Base-by-base conservation (phyloP, 345 rosid species). In the Brassica cretica region DNA sequence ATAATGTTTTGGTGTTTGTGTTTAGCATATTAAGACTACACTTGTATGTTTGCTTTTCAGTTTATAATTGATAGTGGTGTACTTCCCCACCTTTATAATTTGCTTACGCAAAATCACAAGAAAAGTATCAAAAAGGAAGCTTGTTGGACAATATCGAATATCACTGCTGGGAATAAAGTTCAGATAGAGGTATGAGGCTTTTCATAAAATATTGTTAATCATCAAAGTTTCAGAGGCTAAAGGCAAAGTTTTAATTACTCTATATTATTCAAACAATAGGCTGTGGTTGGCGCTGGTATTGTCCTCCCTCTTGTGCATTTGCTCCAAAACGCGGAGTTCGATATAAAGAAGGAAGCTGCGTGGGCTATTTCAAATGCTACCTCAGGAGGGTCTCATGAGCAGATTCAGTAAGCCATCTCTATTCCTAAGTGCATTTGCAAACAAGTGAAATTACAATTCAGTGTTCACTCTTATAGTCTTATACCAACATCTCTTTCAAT, bases 331-430 rank as follows among this genome's bases (percentile, higher is more conserved):
- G 91, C 95, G 0, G 97, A 92, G 82, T 90, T 92, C 76, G 95
- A 92, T 75, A 87, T 92, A 64, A 92, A 92, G 86, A 90, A 90
- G 79, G 97, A 91, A 88, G 94, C 93, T 68, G 93, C 97, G 5
- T 88, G 97, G 97, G 93, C 93, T 18, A 86, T 92, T 68, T 92
- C 97, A 33, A 92, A 90, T 82, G 95, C 95, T 80, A 92, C 95
- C 49, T 92, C 97, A 35, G 95, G 97, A 75, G 95, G 97, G 63
- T 83, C 91, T 66, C 95, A 86, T 75, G 93, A 88, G 73, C 97
- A 92, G 84, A 92, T 89, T 82, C 87, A 89, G 97, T 92, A 84
- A 1, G 86, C 71, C 19, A 8, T 68, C 70, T 68, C 67, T 18
- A 46, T 70, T 60, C 59, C 39, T 70, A 56, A 64, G 29, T 8